Base-by-base conservation (phyloP, 2,329 filamentous ascomycete genomes). In the Amauroascus niger region DNA sequence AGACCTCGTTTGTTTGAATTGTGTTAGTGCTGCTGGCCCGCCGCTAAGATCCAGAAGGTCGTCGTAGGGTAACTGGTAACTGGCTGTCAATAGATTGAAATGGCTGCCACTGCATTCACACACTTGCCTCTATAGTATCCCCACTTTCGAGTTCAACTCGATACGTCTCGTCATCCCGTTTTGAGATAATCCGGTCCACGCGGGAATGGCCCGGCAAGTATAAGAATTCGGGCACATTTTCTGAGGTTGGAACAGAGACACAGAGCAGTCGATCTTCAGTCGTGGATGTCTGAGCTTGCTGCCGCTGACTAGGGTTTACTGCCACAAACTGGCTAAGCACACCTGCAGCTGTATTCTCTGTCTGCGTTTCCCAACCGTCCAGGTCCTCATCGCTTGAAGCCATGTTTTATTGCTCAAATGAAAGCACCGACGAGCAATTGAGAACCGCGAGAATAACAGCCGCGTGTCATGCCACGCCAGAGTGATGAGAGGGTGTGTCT, bases 161-260 rank as follows among this genome's bases (percentile, higher is more conserved):
- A 37, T 54, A 60, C 4, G 40, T 22, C 14, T 57, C 51, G 18
- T 44, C 52, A 16, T 53, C 41, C 22, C 43, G 28, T 39, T 49
- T 49, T 14, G 49, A 54, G 33, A 56, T 44, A 18, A 60, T 49
- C 32, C 50, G 14, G 9, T 59, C 44, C 24, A 60, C 57, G n/a
- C 47, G 44, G 2, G 48, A 52, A 51, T 58, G 44, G 33, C 57
- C 57, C 9, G 59, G 59, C 5, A 60, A 44, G 49, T 55, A 48
- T 11, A 45, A 6, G 26, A 54, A 60, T 18, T 59, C 57, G 2
- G 61, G 56, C 11, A 57, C 57, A 47, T 61, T 57, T 5, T 60
- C 58, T n/a, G 59, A 56, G 1, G 22, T 43, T n/a, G 61, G 57
- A 18, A 58, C 50, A 28, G 41, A 41, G 9, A 49, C 41, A 9